These are phyloP conservation scores for Helicostylum pulchrum DNA, from an alignment of 192 early-diverging fungal species.

Conservation along the genomic window DNA sequence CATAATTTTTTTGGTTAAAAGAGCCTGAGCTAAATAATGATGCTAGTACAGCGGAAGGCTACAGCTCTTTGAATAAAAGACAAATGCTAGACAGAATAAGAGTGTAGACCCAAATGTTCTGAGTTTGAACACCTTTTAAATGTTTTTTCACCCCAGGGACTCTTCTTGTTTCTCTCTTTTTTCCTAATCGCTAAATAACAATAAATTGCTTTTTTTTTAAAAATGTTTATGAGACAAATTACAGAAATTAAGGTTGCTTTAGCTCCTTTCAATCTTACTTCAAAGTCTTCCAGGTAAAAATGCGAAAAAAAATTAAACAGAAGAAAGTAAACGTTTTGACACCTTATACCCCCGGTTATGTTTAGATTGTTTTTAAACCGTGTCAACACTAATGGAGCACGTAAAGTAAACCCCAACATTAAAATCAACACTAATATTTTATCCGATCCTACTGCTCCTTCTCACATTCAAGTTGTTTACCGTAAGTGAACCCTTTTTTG, in stretches of 20 bases:
- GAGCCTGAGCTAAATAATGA: too few species aligned
- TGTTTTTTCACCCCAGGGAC: too few species aligned
- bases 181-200: too few species aligned
- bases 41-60: too few species aligned
- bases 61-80: too few species aligned
- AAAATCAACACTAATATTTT: slow-evolving; percentile 47
- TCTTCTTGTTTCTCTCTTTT: too few species aligned
- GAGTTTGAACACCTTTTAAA: too few species aligned
- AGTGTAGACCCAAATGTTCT: too few species aligned
- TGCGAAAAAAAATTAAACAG: neutral
- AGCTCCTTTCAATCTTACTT: slow-evolving; percentile 43
- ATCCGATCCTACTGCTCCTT: slow-evolving; percentile 39
- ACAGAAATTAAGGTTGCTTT: slow-evolving; percentile 52
- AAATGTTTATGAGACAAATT: slow-evolving; percentile 37
- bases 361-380: slow-evolving; percentile 49
- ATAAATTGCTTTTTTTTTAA: neutral
- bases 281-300: slow-evolving; percentile 50
- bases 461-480: slow-evolving; percentile 43
- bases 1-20: too few species aligned
- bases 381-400: slow-evolving; percentile 45
- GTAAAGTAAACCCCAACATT: slow-evolving; percentile 42
- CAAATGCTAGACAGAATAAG: too few species aligned
- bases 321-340: neutral
- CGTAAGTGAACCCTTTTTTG: slow-evolving; percentile 28
- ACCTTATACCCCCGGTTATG: neutral